Conservation (phyloP, 2,329 filamentous ascomycete genomes). For the Proliferodiscus dingleyae region DNA sequence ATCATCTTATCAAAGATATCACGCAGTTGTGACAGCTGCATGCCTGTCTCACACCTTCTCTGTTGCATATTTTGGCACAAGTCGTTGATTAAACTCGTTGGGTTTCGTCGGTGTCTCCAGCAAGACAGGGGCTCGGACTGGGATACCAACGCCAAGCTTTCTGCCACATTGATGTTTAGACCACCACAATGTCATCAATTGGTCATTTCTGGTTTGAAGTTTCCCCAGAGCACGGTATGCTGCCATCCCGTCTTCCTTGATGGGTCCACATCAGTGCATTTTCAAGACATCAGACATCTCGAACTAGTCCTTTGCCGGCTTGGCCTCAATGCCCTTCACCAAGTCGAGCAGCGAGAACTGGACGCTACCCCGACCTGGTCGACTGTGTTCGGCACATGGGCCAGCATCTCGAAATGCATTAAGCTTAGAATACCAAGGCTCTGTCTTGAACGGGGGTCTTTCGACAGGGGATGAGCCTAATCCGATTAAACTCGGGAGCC, state of each 20-base stretch:
- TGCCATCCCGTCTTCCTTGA: constrained; percentile 14
- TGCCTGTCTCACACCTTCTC: constrained; percentile 15
- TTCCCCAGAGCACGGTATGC: constrained; percentile 16
- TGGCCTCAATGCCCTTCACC: constrained; percentile 14
- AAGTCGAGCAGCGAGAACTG: constrained; percentile 1
- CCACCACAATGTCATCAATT: constrained; percentile 14
- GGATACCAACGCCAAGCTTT: constrained; percentile 16
- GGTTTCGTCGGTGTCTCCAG: constrained; percentile 25
- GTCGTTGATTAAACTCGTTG: constrained; percentile 22
- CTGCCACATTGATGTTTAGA: constrained; percentile 10
- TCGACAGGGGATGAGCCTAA: constrained; percentile 16
- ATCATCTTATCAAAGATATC: background rate
- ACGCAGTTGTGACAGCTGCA: constrained; percentile 7
- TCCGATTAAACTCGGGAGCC: constrained; percentile 16
- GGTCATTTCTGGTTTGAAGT: constrained; percentile 18
- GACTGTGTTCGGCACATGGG: constrained; percentile 4
- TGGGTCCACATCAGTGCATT: constrained; percentile 17
- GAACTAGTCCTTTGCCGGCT: constrained; percentile 10
- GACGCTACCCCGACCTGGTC: background rate
- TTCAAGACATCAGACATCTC: constrained; percentile 19
- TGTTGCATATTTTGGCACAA: constrained; percentile 18
- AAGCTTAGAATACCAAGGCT: constrained; percentile 14
- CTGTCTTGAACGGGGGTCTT: constrained; percentile 6
- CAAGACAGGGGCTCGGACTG: constrained; percentile 15
- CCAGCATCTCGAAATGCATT: constrained; percentile 15